Percentiles rank a stretch among this genome's conserved stretches.
phyloP scores from a whole-genome alignment of 1,284 basidiomycete genomes.

The Trichosporon asahii region DNA sequence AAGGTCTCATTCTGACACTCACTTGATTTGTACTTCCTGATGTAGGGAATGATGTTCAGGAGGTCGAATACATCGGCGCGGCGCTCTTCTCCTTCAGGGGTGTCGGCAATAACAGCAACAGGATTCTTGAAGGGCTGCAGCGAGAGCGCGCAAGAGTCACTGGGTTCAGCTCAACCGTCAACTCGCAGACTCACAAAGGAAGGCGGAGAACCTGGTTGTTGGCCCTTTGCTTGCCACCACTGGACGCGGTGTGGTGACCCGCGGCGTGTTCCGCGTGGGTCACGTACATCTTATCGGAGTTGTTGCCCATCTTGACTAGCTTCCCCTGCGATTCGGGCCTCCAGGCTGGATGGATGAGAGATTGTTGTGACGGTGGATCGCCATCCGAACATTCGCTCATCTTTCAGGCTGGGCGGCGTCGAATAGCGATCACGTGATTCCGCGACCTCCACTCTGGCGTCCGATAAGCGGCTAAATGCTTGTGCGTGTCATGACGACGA shows the following conservation, averaged over 20 bases:
- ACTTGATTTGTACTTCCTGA: constrained; percentile 66
- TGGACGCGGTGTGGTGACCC: constrained; percentile 47
- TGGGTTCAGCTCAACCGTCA: constrained; percentile 17
- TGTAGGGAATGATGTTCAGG: constrained; percentile 85
- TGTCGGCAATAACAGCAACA: constrained; percentile 65
- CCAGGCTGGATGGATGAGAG: neutral
- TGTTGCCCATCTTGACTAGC: constrained; percentile 45
- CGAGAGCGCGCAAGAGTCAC: constrained; percentile 85
- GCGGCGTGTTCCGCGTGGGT: constrained; percentile 51
- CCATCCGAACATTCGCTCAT: neutral
- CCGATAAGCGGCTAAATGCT: constrained; percentile 6
- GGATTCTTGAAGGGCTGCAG: constrained; percentile 87
- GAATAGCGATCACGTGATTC: neutral
- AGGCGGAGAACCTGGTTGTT: constrained; percentile 40
- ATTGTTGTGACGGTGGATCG: neutral
- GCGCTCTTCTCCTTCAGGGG: constrained; percentile 42
- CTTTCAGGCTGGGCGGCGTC: neutral
- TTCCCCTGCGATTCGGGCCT: neutral
- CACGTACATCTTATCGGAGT: constrained; percentile 52
- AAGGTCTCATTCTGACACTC: constrained; percentile 42
- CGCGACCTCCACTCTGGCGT: constrained; percentile 1
- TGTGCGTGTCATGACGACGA: constrained; percentile 4
- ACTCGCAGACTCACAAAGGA: constrained; percentile 49
- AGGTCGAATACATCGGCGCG: constrained; percentile 65
- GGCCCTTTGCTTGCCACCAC: constrained; percentile 38